These are phyloP conservation scores for Parachlorella kessleri DNA, from an alignment of 139 green algal species.

Conservation along the genomic window DNA sequence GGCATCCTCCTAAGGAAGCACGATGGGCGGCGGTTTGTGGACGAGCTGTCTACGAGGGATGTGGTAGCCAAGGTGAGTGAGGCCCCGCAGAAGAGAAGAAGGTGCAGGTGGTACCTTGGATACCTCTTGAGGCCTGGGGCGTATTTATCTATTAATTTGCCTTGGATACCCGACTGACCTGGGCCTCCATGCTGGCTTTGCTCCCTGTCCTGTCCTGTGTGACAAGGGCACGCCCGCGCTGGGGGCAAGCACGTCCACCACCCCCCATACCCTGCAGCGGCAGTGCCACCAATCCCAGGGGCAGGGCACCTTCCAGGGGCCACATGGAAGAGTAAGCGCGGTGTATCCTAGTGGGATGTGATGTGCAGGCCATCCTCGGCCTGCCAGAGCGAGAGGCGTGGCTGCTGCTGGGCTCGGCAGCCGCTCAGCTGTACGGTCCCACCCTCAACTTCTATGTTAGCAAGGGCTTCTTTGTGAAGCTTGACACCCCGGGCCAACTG, in stretches of 20 bases:
- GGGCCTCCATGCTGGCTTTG: too few relatives aligned
- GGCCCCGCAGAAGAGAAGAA: not conserved
- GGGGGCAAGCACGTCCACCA: too few relatives aligned
- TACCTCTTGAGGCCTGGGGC: too few relatives aligned
- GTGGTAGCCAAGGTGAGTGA: constrained; percentile 35
- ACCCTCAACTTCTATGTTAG: constrained; percentile 68
- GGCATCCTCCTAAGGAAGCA: constrained; percentile 63
- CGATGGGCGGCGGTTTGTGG: constrained; percentile 65
- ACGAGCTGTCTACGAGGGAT: constrained; percentile 76
- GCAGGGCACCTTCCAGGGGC: too few relatives aligned
- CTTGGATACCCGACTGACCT: too few relatives aligned
- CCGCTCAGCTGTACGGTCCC: constrained; percentile 47
- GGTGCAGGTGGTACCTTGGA: too few relatives aligned
- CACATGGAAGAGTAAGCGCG: too few relatives aligned
- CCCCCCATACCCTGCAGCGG: not conserved
- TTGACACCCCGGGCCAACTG: constrained; percentile 32
- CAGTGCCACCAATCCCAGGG: too few relatives aligned
- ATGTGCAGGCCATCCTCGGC: constrained; percentile 40
- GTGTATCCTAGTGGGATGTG: not conserved
- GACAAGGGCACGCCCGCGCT: too few relatives aligned
- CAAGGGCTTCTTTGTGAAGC: constrained; percentile 60
- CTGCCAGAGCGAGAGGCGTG: constrained; percentile 31
- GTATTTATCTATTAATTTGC: too few relatives aligned
- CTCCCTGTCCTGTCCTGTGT: too few relatives aligned
- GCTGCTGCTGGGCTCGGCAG: constrained; percentile 54